A percentile compares a stretch with the other conserved stretches of the same genome.
Evolutionary conservation across 2,329 filamentous ascomycete species (phyloP).

Genomic region (Calonectria henricotiae): DNA sequence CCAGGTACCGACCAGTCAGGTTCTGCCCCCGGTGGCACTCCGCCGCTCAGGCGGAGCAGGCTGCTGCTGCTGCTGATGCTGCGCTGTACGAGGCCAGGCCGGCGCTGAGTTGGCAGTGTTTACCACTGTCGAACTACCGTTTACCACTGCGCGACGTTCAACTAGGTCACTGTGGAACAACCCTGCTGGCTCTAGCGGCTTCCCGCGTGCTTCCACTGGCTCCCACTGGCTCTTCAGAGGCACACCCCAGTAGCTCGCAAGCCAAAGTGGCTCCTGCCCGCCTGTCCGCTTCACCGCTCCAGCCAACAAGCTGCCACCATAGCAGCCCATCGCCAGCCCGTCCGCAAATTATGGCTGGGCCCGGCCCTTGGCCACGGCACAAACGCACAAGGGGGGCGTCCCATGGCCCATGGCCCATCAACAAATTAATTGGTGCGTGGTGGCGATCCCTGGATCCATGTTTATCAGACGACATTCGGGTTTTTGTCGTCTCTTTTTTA

Average conservation of each 20-base stretch:
- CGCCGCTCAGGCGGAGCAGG: slow-evolving; percentile 15
- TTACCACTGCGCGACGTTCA: slow-evolving; percentile 17
- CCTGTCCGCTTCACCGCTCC: slow-evolving; percentile 40
- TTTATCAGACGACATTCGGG: slow-evolving; percentile 50
- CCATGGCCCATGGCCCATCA: slow-evolving; percentile 19
- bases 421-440: slow-evolving; percentile 20
- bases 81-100: slow-evolving; percentile 10
- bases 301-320: slow-evolving; percentile 37
- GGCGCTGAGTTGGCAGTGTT: slow-evolving; percentile 18
- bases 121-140: slow-evolving; percentile 20
- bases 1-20: slow-evolving; percentile 39
- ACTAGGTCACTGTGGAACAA: slow-evolving; percentile 25
- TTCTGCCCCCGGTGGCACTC: slow-evolving; percentile 1
- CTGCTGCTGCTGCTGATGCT: slow-evolving; percentile 17
- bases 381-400: slow-evolving; percentile 14
- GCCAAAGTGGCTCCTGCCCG: slow-evolving; percentile 34
- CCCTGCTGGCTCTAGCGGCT: slow-evolving; percentile 29
- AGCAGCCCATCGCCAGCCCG: slow-evolving; percentile 27
- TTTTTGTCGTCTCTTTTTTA: slow-evolving; percentile 23
- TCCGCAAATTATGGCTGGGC: slow-evolving; percentile 39
- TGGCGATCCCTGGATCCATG: slow-evolving; percentile 51
- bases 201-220: slow-evolving; percentile 29
- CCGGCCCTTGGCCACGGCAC: slow-evolving; percentile 29
- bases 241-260: slow-evolving; percentile 15
- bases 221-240: slow-evolving; percentile 21